phyloP scores from a whole-genome alignment of 169 alveolate species.

The Theileria orientalis region DNA sequence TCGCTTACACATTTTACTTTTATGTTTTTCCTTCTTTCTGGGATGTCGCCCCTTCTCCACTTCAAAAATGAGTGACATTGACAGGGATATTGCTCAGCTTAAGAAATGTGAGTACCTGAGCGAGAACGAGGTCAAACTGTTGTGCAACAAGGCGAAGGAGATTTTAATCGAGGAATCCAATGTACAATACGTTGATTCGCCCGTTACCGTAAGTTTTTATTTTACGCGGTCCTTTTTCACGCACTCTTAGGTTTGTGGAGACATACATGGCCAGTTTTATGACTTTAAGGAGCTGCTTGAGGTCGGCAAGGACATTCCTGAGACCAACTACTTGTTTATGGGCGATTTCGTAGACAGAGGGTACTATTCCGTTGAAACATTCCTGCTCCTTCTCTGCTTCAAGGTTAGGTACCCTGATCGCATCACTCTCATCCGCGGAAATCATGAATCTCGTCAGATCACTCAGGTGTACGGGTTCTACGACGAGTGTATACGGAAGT shows the following conservation, averaged over 20 bases:
- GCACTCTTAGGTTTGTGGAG: slow-evolving; percentile 88
- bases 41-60: background rate
- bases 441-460: slow-evolving; percentile 97
- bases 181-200: slow-evolving; percentile 94
- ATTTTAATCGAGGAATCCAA: slow-evolving; percentile 95
- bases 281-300: slow-evolving; percentile 92
- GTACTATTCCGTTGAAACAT: slow-evolving; percentile 97
- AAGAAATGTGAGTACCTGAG: slow-evolving; percentile 83
- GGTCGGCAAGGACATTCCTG: slow-evolving; percentile 81
- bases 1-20: too few relatives aligned
- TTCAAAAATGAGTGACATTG: slow-evolving; percentile 65
- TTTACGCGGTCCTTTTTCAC: background rate
- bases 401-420: slow-evolving; percentile 96
- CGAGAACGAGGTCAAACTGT: slow-evolving; percentile 92
- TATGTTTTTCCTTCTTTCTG: background rate
- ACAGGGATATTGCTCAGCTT: slow-evolving; percentile 67
- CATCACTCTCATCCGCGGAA: slow-evolving; percentile 96
- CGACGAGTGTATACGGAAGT: slow-evolving; percentile 99
- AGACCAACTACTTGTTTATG: slow-evolving; percentile 94
- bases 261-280: slow-evolving; percentile 95
- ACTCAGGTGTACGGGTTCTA: slow-evolving; percentile 99
- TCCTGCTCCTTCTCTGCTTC: slow-evolving; percentile 92
- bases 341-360: slow-evolving; percentile 99
- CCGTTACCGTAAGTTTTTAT: slow-evolving; percentile 88
- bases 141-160: slow-evolving; percentile 96